A percentile compares a stretch with the other conserved stretches of the same genome.
Evolutionary conservation across 2,329 filamentous ascomycete species (phyloP).

Genomic region (Sclerotinia spermophila): DNA sequence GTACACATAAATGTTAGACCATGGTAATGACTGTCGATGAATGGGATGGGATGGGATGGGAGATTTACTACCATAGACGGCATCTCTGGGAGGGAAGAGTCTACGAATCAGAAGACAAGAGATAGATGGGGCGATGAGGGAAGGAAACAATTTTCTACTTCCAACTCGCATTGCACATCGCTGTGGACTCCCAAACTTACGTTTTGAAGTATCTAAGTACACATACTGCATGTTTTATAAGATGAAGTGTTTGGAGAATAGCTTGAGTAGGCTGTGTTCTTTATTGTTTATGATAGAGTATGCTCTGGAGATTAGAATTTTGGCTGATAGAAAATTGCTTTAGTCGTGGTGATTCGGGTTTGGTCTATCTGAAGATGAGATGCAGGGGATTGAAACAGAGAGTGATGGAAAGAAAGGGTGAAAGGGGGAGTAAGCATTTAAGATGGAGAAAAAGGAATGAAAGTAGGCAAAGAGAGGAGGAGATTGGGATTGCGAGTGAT

Average conservation of each 20-base stretch:
- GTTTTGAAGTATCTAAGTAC: no score
- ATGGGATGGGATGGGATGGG: background rate
- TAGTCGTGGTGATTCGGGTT: background rate
- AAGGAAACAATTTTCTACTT: background rate
- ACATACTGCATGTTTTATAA: no score
- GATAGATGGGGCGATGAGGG: no score
- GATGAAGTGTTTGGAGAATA: no score
- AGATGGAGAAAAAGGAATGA: no score
- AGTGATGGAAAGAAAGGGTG: background rate
- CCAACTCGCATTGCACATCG: background rate
- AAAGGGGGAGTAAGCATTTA: background rate
- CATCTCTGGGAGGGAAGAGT: no score
- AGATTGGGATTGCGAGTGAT: background rate
- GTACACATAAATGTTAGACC: background rate
- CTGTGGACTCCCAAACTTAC: background rate
- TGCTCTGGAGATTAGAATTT: background rate
- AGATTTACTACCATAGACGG: no score
- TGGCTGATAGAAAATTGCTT: background rate
- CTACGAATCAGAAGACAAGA: no score
- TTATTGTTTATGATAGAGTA: no score
- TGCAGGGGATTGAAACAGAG: background rate
- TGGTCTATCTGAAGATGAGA: background rate
- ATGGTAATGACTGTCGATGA: background rate
- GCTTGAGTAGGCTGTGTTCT: no score
- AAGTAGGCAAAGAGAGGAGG: no score